Evolutionary conservation across 495 filamentous ascomycete genomes (phyloP).

Genomic region (Penicillium steckii): DNA sequence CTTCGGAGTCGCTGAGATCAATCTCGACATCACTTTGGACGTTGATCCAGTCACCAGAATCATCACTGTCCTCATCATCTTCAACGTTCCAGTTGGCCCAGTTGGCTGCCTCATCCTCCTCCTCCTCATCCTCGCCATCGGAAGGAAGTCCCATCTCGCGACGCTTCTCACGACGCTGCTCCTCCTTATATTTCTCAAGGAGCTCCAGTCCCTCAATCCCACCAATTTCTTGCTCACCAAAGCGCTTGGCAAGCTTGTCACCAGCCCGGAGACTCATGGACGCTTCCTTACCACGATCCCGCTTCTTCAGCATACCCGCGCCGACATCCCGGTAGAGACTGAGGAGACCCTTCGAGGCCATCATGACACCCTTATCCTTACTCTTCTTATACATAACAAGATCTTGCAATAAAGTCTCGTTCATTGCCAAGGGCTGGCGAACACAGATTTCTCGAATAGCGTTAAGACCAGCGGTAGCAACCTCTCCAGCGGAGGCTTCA

Average conservation of each 20-base stretch:
- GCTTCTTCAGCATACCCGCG: slow-evolving; percentile 83
- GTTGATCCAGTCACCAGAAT: slow-evolving; percentile 88
- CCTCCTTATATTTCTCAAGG: slow-evolving; percentile 89
- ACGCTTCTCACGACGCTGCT: slow-evolving; percentile 72
- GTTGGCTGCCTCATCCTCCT: slow-evolving; percentile 63
- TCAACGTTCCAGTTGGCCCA: slow-evolving; percentile 86
- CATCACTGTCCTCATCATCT: slow-evolving; percentile 67
- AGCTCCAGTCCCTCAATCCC: slow-evolving; percentile 92
- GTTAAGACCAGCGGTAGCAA: slow-evolving; percentile 90
- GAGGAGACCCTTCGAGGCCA: slow-evolving; percentile 90
- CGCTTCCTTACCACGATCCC: slow-evolving; percentile 91
- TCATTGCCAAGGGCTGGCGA: slow-evolving; percentile 91
- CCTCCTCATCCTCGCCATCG: slow-evolving; percentile 55
- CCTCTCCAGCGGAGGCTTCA: slow-evolving; percentile 86
- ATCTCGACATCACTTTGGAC: slow-evolving; percentile 84
- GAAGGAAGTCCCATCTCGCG: slow-evolving; percentile 61
- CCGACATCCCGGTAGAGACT: slow-evolving; percentile 88
- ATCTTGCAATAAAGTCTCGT: slow-evolving; percentile 92
- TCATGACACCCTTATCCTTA: slow-evolving; percentile 96
- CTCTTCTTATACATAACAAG: slow-evolving; percentile 93
- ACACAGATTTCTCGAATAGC: slow-evolving; percentile 92
- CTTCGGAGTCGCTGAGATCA: slow-evolving; percentile 69
- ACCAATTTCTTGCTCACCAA: slow-evolving; percentile 73
- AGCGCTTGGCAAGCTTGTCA: slow-evolving; percentile 66
- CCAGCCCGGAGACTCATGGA: slow-evolving; percentile 75